Conservation (phyloP, 164 flowering plant genomes). For the Liriodendron chinense region DNA sequence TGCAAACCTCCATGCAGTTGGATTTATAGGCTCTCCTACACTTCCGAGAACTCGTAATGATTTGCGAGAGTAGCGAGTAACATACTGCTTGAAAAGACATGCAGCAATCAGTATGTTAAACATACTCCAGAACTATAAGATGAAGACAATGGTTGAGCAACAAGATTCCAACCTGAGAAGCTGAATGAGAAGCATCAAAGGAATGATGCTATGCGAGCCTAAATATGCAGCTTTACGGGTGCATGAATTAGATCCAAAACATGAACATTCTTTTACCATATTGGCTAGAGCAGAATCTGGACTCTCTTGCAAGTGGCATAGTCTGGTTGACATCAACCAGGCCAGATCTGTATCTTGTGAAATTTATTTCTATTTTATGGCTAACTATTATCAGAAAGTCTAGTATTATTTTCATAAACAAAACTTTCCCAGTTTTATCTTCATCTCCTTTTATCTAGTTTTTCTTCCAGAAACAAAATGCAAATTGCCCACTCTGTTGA, state of each 20-base stretch:
- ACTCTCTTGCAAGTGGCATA: background rate
- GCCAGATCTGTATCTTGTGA: no score
- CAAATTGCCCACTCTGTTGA: background rate
- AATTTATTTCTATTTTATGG: no score
- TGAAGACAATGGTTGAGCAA: background rate
- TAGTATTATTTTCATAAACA: no score
- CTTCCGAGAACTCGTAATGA: conserved; percentile 94
- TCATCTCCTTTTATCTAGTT: no score
- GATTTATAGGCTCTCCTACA: conserved; percentile 99
- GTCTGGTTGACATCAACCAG: no score
- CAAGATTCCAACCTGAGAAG: background rate
- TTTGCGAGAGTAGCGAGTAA: conserved; percentile 78
- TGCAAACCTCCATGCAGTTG: conserved; percentile 89
- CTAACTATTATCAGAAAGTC: no score
- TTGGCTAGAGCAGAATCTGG: background rate
- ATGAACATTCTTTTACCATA: background rate
- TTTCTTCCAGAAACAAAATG: background rate
- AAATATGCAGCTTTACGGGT: background rate
- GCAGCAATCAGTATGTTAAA: background rate
- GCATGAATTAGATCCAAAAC: background rate
- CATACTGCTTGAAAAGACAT: conserved; percentile 56
- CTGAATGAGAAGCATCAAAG: background rate
- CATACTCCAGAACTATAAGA: background rate
- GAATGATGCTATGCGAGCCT: background rate
- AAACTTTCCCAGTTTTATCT: no score